Percentiles rank a stretch among this genome's conserved stretches.
phyloP scores from a whole-genome alignment of 2,329 filamentous ascomycete genomes.

The Neurospora sp. region DNA sequence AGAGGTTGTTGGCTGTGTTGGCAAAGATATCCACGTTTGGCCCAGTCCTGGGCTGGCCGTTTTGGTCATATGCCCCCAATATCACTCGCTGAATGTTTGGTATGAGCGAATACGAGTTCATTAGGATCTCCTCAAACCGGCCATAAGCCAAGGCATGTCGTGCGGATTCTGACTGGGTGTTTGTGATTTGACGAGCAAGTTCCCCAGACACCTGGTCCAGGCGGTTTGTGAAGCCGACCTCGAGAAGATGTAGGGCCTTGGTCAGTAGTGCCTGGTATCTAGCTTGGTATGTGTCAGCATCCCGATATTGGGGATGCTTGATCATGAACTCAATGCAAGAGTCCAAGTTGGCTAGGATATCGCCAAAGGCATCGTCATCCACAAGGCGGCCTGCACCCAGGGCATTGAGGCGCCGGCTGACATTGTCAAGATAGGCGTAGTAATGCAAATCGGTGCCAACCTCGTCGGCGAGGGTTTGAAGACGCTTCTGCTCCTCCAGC shows the following conservation, averaged over 20 bases:
- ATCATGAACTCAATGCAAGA: conserved; percentile 91
- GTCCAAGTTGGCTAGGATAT: conserved; percentile 81
- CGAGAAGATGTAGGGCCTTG: conserved; percentile 52
- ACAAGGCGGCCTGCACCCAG: conserved; percentile 82
- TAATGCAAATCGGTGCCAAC: conserved; percentile 88
- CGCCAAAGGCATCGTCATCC: conserved; percentile 72
- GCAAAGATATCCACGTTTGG: conserved; percentile 42
- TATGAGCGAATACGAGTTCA: conserved; percentile 45
- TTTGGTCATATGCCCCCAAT: conserved; percentile 40
- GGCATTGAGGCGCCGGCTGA: conserved; percentile 82
- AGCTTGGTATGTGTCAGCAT: conserved; percentile 78
- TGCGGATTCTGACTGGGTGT: conserved; percentile 49
- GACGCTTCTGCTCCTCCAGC: conserved; percentile 67
- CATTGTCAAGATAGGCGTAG: conserved; percentile 87
- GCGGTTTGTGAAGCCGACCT: conserved; percentile 44
- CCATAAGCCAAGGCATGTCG: conserved; percentile 51
- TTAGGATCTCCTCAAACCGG: conserved; percentile 48
- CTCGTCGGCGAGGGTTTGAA: conserved; percentile 71
- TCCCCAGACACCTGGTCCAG: conserved; percentile 45
- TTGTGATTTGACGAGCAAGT: conserved; percentile 43
- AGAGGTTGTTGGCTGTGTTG: conserved; percentile 44
- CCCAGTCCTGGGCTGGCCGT: conserved; percentile 34
- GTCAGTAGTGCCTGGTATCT: conserved; percentile 75
- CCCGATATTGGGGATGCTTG: conserved; percentile 72
- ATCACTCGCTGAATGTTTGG: conserved; percentile 46